Conservation (phyloP, 1,139 yeast species). For the Candida tetrigidarum region DNA sequence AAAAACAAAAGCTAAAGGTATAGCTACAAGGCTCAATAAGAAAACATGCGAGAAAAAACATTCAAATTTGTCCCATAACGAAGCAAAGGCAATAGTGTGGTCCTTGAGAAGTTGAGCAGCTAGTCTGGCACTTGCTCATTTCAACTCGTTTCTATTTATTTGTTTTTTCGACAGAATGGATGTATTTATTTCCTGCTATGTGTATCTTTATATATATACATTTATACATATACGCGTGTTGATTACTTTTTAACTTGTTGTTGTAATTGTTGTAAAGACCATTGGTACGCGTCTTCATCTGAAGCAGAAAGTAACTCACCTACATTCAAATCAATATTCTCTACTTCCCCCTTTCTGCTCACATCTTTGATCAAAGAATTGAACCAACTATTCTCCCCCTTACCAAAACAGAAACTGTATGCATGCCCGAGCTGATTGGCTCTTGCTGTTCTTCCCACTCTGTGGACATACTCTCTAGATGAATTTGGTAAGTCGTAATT, state of each 20-base stretch:
- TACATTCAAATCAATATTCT: conserved; percentile 26
- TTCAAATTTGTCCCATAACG: neutral
- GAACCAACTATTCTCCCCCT: conserved; percentile 76
- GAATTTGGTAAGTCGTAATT: conserved; percentile 93
- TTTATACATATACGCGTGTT: neutral
- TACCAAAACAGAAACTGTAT: conserved; percentile 69
- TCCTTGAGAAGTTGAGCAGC: conserved; percentile 1
- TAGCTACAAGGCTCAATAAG: conserved; percentile 6
- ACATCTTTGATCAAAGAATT: conserved; percentile 51
- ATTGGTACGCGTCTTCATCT: conserved; percentile 32
- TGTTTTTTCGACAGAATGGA: no score
- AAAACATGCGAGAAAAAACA: neutral
- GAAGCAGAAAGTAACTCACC: conserved; percentile 23
- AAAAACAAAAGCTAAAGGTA: conserved; percentile 11
- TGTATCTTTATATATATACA: no score
- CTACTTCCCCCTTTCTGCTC: conserved; percentile 29
- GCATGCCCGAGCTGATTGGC: conserved; percentile 83
- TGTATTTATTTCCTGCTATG: no score
- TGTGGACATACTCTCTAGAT: conserved; percentile 89
- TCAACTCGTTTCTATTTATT: neutral
- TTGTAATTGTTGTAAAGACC: conserved; percentile 30
- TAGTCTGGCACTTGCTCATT: neutral
- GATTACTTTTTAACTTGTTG: conserved; percentile 21
- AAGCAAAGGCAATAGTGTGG: conserved; percentile 5
- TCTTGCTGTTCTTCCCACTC: conserved; percentile 97